Conservation (phyloP, 345 rosid species). For the Capsella bursapastoris region DNA sequence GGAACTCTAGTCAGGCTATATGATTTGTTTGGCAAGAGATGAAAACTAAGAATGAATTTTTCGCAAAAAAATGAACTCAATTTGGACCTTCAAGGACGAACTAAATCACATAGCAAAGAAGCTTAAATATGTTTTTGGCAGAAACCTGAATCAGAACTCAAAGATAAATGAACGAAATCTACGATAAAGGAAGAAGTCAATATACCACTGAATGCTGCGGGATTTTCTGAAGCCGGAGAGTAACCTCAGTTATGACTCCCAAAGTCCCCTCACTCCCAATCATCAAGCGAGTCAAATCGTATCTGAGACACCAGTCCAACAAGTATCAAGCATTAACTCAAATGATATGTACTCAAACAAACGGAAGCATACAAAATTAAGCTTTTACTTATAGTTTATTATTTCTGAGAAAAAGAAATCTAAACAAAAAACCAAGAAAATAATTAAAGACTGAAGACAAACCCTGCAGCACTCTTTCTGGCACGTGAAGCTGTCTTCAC, state of each 20-base stretch:
- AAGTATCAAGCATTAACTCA: slow-evolving; percentile 19
- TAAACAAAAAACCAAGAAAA: slow-evolving; percentile 15
- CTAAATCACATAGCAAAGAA: slow-evolving; percentile 16
- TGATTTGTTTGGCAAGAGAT: neutral
- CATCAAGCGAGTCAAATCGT: slow-evolving; percentile 87
- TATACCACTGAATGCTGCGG: slow-evolving; percentile 92
- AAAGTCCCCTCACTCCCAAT: slow-evolving; percentile 98
- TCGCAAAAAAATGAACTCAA: neutral
- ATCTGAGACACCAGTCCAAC: slow-evolving; percentile 50
- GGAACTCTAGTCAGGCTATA: neutral
- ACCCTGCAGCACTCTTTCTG: slow-evolving; percentile 98
- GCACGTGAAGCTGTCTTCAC: slow-evolving; percentile 99
- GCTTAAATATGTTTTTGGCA: neutral
- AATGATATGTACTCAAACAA: neutral
- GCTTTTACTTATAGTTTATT: neutral
- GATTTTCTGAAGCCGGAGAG: slow-evolving; percentile 86
- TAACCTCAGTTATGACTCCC: slow-evolving; percentile 87
- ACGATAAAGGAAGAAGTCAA: slow-evolving; percentile 26
- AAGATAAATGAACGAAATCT: slow-evolving; percentile 15
- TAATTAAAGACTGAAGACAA: slow-evolving; percentile 44
- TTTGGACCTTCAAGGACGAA: neutral
- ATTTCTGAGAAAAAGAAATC: neutral
- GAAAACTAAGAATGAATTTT: neutral
- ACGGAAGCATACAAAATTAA: neutral
- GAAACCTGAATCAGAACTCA: neutral